Conservation (phyloP, 352 stramenopile genomes). For the Globisporangium carolinianum region DNA sequence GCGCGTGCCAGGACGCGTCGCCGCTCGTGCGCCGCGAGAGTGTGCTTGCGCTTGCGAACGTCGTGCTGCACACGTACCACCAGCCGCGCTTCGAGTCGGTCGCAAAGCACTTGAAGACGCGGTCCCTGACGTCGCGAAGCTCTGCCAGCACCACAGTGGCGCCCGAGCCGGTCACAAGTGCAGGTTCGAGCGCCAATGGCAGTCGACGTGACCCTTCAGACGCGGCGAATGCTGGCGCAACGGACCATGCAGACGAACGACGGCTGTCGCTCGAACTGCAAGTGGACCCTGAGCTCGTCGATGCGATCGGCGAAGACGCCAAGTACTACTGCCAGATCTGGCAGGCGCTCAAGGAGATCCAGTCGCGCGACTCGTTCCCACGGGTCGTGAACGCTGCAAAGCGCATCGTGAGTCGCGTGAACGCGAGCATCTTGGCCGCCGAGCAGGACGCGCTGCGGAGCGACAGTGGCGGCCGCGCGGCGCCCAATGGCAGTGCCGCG, state of each 20-base stretch:
- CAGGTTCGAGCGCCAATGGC: background rate
- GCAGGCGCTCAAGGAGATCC: constrained; percentile 74
- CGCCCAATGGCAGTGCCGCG: background rate
- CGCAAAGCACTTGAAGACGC: constrained; percentile 74
- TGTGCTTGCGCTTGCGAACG: constrained; percentile 73
- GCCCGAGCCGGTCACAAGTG: background rate
- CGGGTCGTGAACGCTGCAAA: constrained; percentile 56
- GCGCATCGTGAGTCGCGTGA: constrained; percentile 56
- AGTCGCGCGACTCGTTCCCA: constrained; percentile 85
- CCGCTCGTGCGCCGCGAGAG: constrained; percentile 80
- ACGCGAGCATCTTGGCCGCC: constrained; percentile 43
- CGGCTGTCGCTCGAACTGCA: constrained; percentile 20
- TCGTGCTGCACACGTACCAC: constrained; percentile 86
- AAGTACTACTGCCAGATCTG: constrained; percentile 86
- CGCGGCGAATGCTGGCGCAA: background rate
- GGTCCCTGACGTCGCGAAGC: constrained; percentile 15
- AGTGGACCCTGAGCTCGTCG: constrained; percentile 34
- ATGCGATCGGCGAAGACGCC: constrained; percentile 46
- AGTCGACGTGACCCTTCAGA: background rate
- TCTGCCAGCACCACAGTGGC: background rate
- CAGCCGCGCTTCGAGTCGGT: constrained; percentile 79
- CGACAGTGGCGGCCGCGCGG: constrained; percentile 4
- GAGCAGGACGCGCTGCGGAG: constrained; percentile 41
- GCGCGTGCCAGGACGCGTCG: constrained; percentile 69
- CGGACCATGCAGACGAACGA: constrained; percentile 1